phyloP scores from a whole-genome alignment of 75 land plant genomes.

The Sequoiadendron giganteum region DNA sequence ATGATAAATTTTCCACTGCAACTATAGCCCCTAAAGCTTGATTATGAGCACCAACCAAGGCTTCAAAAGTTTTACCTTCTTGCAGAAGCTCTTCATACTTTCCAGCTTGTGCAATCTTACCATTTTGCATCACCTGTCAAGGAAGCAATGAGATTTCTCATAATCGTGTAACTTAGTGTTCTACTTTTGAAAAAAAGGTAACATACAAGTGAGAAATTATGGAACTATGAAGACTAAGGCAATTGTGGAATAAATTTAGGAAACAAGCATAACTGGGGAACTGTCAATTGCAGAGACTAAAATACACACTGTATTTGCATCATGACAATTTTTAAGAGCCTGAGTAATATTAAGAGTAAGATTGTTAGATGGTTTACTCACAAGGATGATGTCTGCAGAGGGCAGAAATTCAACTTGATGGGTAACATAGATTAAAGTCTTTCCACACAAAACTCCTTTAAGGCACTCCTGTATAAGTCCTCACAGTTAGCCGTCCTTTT shows the following conservation, averaged over 20 bases:
- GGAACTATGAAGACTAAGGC: neutral
- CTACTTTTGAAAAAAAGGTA: neutral
- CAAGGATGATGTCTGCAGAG: constrained; percentile 81
- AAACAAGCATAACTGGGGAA: neutral
- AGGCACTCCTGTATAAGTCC: constrained; percentile 62
- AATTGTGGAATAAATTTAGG: neutral
- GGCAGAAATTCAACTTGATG: constrained; percentile 96
- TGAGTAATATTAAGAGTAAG: neutral
- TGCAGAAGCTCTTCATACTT: constrained; percentile 67
- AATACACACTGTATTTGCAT: neutral
- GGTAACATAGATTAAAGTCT: constrained; percentile 81
- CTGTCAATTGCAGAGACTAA: neutral
- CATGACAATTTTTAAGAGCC: neutral
- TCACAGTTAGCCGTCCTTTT: neutral
- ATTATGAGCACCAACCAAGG: constrained; percentile 80
- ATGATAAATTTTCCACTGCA: constrained; percentile 46
- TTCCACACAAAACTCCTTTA: constrained; percentile 61
- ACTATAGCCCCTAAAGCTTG: constrained; percentile 61
- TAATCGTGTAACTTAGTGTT: neutral
- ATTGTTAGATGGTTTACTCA: constrained; percentile 19
- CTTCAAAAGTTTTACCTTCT: constrained; percentile 71
- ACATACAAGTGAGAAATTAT: neutral
- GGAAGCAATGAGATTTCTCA: neutral
- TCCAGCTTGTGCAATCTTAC: constrained; percentile 88
- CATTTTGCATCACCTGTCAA: constrained; percentile 88